phyloP scores from a whole-genome alignment of 352 stramenopile species.

The Globisporangium paddicum region DNA sequence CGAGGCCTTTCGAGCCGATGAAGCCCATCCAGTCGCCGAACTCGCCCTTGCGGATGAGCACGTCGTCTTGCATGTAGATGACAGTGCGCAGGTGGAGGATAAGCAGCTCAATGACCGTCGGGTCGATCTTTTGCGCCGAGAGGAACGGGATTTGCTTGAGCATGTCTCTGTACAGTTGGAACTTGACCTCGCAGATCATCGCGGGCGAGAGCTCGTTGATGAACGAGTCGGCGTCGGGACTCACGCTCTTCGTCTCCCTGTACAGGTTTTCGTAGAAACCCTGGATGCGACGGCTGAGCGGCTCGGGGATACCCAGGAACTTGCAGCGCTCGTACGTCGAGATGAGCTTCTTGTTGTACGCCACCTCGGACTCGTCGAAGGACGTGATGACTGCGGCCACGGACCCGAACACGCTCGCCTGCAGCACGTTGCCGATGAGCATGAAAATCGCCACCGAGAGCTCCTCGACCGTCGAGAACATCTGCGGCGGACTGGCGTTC shows the following conservation, averaged over 20 bases:
- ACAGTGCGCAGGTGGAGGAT: constrained; percentile 65
- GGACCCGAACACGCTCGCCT: constrained; percentile 66
- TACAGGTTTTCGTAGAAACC: constrained; percentile 71
- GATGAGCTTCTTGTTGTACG: constrained; percentile 73
- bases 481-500: constrained; percentile 53
- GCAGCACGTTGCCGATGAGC: constrained; percentile 60
- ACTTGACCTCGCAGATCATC: constrained; percentile 73
- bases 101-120: constrained; percentile 72
- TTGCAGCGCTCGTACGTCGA: constrained; percentile 55
- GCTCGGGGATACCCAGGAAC: constrained; percentile 57
- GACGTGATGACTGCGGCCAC: constrained; percentile 62
- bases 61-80: constrained; percentile 81
- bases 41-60: constrained; percentile 77
- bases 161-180: constrained; percentile 75
- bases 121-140: constrained; percentile 53
- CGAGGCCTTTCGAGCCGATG: constrained; percentile 63
- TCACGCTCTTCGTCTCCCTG: constrained; percentile 62
- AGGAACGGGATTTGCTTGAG: constrained; percentile 78
- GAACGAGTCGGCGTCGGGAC: constrained; percentile 56
- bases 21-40: constrained; percentile 83
- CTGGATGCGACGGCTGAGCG: constrained; percentile 44
- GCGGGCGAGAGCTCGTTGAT: constrained; percentile 71
- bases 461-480: constrained; percentile 45
- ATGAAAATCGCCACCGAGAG: constrained; percentile 66
- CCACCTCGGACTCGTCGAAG: constrained; percentile 59